phyloP scores from a whole-genome alignment of 768 basidiomycete species.

The Hypholoma fasciculare region DNA sequence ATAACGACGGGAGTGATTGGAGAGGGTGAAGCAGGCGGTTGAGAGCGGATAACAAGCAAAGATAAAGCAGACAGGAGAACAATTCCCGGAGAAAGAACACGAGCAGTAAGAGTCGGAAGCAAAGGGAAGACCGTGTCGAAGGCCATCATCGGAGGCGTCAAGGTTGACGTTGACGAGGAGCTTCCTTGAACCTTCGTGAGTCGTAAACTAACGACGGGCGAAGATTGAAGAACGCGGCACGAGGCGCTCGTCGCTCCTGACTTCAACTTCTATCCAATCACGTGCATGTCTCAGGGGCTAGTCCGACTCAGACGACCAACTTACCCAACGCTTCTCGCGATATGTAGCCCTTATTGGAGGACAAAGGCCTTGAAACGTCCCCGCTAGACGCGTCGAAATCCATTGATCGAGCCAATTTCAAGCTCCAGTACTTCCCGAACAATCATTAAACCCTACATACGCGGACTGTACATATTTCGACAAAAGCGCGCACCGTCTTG shows the following conservation, averaged over 20 bases:
- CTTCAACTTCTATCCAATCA: background rate
- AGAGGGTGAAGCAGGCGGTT: conserved; percentile 49
- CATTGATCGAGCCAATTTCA: too few relatives aligned
- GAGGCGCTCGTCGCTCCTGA: background rate
- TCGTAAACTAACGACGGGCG: conserved; percentile 7
- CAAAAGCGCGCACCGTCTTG: too few relatives aligned
- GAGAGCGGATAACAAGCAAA: conserved; percentile 50
- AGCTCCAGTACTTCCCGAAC: too few relatives aligned
- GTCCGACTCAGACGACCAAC: too few relatives aligned
- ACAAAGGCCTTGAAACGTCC: too few relatives aligned
- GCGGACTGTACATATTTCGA: too few relatives aligned
- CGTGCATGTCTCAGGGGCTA: background rate
- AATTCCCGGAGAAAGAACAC: conserved; percentile 68
- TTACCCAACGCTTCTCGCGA: too few relatives aligned
- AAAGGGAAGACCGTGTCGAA: conserved; percentile 13
- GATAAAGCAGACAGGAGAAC: conserved; percentile 64
- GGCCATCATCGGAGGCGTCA: conserved; percentile 9
- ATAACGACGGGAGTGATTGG: conserved; percentile 81
- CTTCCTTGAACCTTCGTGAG: conserved; percentile 11
- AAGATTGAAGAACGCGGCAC: conserved; percentile 14
- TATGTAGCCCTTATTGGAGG: too few relatives aligned
- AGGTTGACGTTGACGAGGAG: conserved; percentile 10
- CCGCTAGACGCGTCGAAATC: too few relatives aligned
- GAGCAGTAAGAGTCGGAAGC: conserved; percentile 51
- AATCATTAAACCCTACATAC: too few relatives aligned